These are phyloP conservation scores for Phenoliferia sp. DNA, from an alignment of 1,284 basidiomycete species.

Conservation along the genomic window DNA sequence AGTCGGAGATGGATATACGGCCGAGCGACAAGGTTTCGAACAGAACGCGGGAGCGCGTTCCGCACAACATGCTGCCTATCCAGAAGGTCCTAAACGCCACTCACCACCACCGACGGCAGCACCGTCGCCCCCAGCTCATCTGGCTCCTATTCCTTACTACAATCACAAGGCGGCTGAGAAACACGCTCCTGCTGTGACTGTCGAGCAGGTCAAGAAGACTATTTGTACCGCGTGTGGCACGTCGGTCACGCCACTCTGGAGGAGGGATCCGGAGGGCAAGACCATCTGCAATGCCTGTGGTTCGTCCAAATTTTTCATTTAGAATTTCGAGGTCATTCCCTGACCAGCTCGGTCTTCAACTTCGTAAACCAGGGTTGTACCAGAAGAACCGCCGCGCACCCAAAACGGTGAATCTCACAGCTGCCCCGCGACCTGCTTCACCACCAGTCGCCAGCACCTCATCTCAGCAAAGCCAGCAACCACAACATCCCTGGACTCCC, in stretches of 20 bases:
- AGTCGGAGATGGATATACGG: too few species aligned
- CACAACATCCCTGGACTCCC: not conserved
- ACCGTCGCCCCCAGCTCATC: not conserved
- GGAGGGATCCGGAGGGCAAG: conserved; percentile 85
- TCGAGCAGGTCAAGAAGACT: not conserved
- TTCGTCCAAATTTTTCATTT: conserved; percentile 46
- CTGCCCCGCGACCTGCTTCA: not conserved
- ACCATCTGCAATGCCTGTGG: conserved; percentile 79
- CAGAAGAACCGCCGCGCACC: conserved; percentile 17
- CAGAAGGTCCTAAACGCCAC: not conserved
- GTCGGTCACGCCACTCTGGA: conserved; percentile 87
- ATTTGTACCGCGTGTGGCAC: conserved; percentile 86
- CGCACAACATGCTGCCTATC: too few species aligned
- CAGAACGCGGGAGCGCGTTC: not conserved
- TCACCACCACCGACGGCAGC: not conserved
- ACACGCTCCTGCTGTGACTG: not conserved
- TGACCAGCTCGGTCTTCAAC: not conserved
- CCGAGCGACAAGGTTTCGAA: too few species aligned
- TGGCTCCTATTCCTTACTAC: not conserved
- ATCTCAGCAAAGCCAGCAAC: not conserved
- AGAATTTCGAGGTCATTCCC: not conserved
- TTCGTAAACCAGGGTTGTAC: conserved; percentile 6
- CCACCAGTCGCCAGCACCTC: not conserved
- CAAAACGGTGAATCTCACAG: not conserved
- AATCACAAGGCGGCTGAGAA: not conserved